phyloP scores from a whole-genome alignment of 2,329 filamentous ascomycete species.

The Fusarium liriodendri region DNA sequence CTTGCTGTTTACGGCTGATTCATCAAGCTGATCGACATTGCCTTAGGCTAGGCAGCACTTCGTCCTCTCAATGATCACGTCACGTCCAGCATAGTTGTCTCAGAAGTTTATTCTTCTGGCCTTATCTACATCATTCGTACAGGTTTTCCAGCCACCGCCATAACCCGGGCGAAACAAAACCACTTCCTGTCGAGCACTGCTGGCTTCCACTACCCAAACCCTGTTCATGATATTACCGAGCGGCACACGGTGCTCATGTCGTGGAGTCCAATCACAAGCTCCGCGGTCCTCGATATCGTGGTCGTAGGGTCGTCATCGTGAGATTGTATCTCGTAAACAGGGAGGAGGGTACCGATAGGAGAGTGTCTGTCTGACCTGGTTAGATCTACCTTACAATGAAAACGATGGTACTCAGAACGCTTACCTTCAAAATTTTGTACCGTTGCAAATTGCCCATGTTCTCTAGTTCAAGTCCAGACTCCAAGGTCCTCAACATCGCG shows the following conservation, averaged over 20 bases:
- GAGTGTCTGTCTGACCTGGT: neutral
- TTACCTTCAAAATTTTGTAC: neutral
- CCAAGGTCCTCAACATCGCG: neutral
- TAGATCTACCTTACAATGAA: neutral
- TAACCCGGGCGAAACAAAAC: neutral
- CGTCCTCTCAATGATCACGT: neutral
- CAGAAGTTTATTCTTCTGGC: neutral
- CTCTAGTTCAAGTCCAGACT: neutral
- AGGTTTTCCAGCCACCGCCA: neutral
- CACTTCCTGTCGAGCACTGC: neutral
- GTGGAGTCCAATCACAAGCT: neutral
- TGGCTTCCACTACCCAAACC: neutral
- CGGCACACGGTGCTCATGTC: neutral
- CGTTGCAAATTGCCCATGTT: neutral
- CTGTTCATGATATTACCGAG: neutral
- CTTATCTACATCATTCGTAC: neutral
- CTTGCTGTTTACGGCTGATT: too few species aligned
- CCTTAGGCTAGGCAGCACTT: too few species aligned
- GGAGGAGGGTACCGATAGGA: neutral
- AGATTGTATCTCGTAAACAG: neutral
- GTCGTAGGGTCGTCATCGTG: neutral
- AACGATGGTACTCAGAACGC: neutral
- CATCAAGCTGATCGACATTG: too few species aligned
- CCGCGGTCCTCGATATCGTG: neutral
- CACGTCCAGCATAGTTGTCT: neutral